phyloP scores from a whole-genome alignment of 2,329 filamentous ascomycete genomes.

The Ophiostoma sp. region DNA sequence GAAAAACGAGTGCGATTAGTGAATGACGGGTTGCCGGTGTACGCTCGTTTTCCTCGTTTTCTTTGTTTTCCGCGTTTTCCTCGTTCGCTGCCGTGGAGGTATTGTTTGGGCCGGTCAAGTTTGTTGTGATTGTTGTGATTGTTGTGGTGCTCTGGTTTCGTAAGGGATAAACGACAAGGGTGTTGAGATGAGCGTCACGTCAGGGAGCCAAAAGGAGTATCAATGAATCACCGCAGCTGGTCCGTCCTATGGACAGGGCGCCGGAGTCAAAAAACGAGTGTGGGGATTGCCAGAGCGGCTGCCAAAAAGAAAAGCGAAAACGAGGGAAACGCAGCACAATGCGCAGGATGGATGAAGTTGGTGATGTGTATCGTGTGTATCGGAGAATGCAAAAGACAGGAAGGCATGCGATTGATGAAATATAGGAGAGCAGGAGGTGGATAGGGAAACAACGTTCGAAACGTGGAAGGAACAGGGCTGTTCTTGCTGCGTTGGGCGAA shows the following conservation, averaged over 20 bases:
- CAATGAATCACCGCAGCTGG: background rate
- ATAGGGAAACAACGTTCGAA: background rate
- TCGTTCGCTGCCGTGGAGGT: background rate
- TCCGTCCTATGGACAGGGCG: background rate
- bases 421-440: background rate
- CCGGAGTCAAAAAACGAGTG: conserved; percentile 1
- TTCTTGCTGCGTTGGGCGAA: background rate
- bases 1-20: too few species aligned
- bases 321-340: background rate
- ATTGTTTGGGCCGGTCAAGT: background rate
- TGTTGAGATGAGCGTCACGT: conserved; percentile 14
- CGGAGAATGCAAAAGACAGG: conserved; percentile 3
- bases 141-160: conserved; percentile 9
- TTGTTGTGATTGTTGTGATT: conserved; percentile 10
- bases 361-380: background rate
- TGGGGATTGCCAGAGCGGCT: conserved; percentile 1
- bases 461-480: background rate
- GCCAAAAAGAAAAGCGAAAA: background rate
- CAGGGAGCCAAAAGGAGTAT: conserved; percentile 1
- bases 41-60: too few species aligned
- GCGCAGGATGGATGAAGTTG: background rate
- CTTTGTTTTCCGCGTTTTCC: background rate
- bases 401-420: background rate
- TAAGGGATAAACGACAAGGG: conserved; percentile 14
- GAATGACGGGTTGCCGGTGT: too few species aligned